phyloP scores from a whole-genome alignment of 306 rosid species.

The Cicer cuneatum region DNA sequence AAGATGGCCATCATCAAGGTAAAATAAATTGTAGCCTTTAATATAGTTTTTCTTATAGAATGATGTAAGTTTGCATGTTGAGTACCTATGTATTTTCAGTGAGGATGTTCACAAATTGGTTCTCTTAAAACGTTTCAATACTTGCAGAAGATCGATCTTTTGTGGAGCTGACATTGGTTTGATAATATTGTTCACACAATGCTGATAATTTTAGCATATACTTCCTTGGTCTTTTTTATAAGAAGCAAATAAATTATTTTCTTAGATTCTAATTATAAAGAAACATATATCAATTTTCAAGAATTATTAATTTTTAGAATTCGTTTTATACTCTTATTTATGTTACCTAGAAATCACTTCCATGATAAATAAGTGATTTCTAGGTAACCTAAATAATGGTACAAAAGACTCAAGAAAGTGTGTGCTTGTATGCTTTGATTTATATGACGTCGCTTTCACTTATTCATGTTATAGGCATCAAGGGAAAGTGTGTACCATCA shows the following conservation, averaged over 20 bases:
- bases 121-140: constrained; percentile 25
- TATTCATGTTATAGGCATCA: constrained; percentile 66
- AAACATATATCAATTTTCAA: no score
- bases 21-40: constrained; percentile 35
- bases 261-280: no score
- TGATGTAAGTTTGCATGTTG: constrained; percentile 25
- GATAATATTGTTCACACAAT: constrained; percentile 22
- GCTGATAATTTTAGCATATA: constrained; percentile 29
- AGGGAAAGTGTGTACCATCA: constrained; percentile 69
- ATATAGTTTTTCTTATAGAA: not conserved
- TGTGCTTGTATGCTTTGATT: constrained; percentile 11
- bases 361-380: no score
- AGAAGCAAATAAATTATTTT: no score
- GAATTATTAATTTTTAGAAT: no score
- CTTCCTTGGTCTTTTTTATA: not conserved
- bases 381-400: no score
- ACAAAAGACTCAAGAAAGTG: constrained; percentile 15
- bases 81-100: constrained; percentile 14
- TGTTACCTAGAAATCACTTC: no score
- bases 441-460: not conserved
- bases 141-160: constrained; percentile 27
- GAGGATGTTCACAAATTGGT: constrained; percentile 32
- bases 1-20: constrained; percentile 68
- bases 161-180: constrained; percentile 7
- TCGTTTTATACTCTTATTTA: no score